phyloP scores from a whole-genome alignment of 768 basidiomycete species.

The Fistulinella prunicolor region DNA sequence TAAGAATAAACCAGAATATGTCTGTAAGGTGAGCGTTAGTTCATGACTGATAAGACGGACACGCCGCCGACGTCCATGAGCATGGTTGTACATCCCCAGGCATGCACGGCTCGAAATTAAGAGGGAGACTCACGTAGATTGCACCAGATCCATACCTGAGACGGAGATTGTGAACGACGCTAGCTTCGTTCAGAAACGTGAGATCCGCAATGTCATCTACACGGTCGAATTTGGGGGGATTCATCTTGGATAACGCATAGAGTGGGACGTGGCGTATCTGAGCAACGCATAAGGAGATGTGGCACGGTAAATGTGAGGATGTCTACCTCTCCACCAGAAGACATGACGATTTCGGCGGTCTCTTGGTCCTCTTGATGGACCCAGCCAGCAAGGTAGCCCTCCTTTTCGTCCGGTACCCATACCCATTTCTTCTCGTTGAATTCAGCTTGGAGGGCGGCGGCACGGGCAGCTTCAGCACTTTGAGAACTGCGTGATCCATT shows the following conservation, averaged over 20 bases:
- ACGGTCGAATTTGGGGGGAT: constrained; percentile 96
- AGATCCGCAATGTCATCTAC: constrained; percentile 98
- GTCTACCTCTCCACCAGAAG: constrained; percentile 76
- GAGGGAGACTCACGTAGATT: constrained; percentile 78
- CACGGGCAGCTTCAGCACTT: constrained; percentile 70
- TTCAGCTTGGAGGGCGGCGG: constrained; percentile 89
- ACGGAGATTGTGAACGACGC: constrained; percentile 96
- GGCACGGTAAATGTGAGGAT: background rate
- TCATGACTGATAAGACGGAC: background rate
- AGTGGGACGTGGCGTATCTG: constrained; percentile 70
- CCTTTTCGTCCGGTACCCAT: constrained; percentile 91
- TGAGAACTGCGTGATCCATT: constrained; percentile 48
- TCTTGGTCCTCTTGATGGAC: constrained; percentile 86
- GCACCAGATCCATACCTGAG: constrained; percentile 87
- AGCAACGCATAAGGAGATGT: constrained; percentile 5
- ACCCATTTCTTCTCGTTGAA: constrained; percentile 99
- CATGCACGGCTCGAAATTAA: background rate
- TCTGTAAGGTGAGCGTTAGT: constrained; percentile 47
- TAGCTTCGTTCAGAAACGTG: constrained; percentile 96
- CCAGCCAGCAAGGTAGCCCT: constrained; percentile 95
- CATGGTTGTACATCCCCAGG: background rate
- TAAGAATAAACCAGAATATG: constrained; percentile 94
- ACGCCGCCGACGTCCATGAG: constrained; percentile 5
- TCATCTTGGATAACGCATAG: constrained; percentile 90
- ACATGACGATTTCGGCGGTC: constrained; percentile 79